These are phyloP conservation scores for Allomyces macrogynus DNA, from an alignment of 192 early-diverging fungal species.

Conservation along the genomic window DNA sequence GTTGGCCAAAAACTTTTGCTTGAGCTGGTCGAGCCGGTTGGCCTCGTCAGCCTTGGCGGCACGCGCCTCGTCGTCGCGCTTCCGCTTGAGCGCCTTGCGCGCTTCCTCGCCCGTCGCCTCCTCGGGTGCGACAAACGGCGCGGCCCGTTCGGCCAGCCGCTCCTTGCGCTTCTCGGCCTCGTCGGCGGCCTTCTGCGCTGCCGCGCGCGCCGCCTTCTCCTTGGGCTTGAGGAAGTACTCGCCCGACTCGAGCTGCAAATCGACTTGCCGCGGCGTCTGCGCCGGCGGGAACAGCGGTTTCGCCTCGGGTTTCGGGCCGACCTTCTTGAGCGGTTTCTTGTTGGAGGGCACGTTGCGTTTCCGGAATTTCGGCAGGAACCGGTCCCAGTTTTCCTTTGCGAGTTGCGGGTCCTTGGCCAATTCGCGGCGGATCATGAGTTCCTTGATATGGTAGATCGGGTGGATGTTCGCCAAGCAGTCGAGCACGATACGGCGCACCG, in stretches of 20 bases:
- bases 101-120: slow-evolving; percentile 24
- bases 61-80: not conserved
- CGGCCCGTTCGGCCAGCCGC: slow-evolving; percentile 46
- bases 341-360: slow-evolving; percentile 60
- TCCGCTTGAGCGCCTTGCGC: not conserved
- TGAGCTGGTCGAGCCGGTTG: not conserved
- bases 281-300: slow-evolving; percentile 72
- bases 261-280: slow-evolving; percentile 58
- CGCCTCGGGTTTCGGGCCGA: slow-evolving; percentile 54
- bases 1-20: not conserved
- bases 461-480: slow-evolving; percentile 99
- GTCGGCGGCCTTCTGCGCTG: slow-evolving; percentile 11
- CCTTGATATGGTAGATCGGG: slow-evolving; percentile 98
- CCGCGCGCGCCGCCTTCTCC: slow-evolving; percentile 34
- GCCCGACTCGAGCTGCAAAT: slow-evolving; percentile 79
- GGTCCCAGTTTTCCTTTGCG: slow-evolving; percentile 83
- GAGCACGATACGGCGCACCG: slow-evolving; percentile 68
- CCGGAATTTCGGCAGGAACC: slow-evolving; percentile 92
- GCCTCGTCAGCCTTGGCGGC: not conserved
- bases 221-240: slow-evolving; percentile 81
- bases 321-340: slow-evolving; percentile 36
- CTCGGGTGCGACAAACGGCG: slow-evolving; percentile 63
- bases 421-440: slow-evolving; percentile 96
- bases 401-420: slow-evolving; percentile 90
- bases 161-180: slow-evolving; percentile 54